A percentile compares a stretch with the other conserved stretches of the same genome.
Conservation (phyloP, 2,329 filamentous ascomycete species). For the Xylariaceae sp. region DNA sequence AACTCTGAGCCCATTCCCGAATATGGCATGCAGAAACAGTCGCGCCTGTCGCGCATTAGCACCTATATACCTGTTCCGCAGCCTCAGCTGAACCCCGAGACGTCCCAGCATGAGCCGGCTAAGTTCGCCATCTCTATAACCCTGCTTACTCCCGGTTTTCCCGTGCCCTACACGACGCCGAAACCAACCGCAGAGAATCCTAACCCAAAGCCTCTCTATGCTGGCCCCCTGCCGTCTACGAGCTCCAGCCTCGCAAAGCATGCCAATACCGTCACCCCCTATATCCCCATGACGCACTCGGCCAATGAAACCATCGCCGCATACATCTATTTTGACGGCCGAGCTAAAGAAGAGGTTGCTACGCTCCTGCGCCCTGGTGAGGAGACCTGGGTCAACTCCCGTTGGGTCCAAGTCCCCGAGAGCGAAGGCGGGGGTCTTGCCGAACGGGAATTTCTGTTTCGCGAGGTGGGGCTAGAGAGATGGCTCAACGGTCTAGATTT, state of each 20-base stretch:
- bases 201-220: constrained; percentile 74
- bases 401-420: constrained; percentile 93
- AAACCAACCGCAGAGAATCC: constrained; percentile 74
- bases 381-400: constrained; percentile 98
- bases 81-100: constrained; percentile 67
- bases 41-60: constrained; percentile 85
- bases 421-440: constrained; percentile 90
- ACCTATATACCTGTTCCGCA: constrained; percentile 95
- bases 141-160: constrained; percentile 78
- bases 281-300: constrained; percentile 86
- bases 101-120: constrained; percentile 80
- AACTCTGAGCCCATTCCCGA: constrained; percentile 78
- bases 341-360: constrained; percentile 93
- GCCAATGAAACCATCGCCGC: constrained; percentile 96
- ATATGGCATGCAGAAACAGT: constrained; percentile 92
- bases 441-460: constrained; percentile 94
- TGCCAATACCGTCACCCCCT: constrained; percentile 66
- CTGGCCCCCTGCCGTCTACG: constrained; percentile 63
- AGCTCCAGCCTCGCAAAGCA: constrained; percentile 45
- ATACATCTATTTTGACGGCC: constrained; percentile 98
- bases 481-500: constrained; percentile 96
- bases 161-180: constrained; percentile 88
- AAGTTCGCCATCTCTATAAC: constrained; percentile 99
- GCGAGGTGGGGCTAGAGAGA: constrained; percentile 89
- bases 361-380: constrained; percentile 88